A percentile compares a stretch with the other conserved stretches of the same genome.
Conservation (phyloP, 1,284 basidiomycete genomes). For the Apiotrichum laibachii region DNA sequence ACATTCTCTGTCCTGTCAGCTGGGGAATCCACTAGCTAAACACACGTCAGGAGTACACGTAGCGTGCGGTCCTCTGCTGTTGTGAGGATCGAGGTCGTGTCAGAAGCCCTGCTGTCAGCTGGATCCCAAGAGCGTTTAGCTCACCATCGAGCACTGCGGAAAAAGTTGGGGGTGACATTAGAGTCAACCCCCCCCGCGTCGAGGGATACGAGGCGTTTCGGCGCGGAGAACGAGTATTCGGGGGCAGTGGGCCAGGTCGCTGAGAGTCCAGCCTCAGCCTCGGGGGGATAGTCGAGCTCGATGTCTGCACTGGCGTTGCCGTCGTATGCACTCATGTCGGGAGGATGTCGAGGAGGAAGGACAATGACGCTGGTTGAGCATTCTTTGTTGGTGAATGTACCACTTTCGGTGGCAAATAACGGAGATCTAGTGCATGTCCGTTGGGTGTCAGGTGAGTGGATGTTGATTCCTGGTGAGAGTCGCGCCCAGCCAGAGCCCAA, state of each 20-base stretch:
- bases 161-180: conserved; percentile 30
- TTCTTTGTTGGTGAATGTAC: not conserved
- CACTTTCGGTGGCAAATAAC: too few species aligned
- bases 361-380: not conserved
- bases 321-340: too few species aligned
- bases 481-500: too few species aligned
- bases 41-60: conserved; percentile 37
- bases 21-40: not conserved
- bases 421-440: too few species aligned
- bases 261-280: not conserved
- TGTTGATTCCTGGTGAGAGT: too few species aligned
- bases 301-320: too few species aligned
- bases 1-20: not conserved
- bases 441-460: too few species aligned
- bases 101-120: conserved; percentile 37
- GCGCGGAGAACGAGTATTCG: conserved; percentile 19
- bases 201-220: conserved; percentile 6
- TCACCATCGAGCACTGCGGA: conserved; percentile 43
- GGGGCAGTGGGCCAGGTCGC: conserved; percentile 31
- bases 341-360: too few species aligned
- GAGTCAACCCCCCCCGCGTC: conserved; percentile 7
- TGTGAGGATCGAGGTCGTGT: conserved; percentile 41
- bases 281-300: too few species aligned
- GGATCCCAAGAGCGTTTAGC: not conserved
- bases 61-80: conserved; percentile 44